Conservation (phyloP, 306 rosid genomes). For the Cyamopsis tetragonoloba region DNA sequence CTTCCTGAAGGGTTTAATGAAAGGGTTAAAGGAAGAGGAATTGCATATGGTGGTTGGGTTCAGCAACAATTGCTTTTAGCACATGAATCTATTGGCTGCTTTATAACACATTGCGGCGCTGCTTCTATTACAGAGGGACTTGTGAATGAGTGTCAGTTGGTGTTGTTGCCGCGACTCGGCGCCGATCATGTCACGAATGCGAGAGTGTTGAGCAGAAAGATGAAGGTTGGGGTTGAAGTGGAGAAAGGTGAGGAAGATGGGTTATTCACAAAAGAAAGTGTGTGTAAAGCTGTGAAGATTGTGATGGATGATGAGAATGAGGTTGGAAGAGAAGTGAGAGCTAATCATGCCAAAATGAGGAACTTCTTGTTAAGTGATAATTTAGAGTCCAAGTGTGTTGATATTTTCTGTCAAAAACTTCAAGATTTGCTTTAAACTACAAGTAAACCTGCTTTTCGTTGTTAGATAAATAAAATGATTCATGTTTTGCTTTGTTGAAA, state of each 20-base stretch:
- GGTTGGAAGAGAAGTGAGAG: slow-evolving; percentile 32
- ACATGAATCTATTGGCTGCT: slow-evolving; percentile 61
- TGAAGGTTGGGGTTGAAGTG: slow-evolving; percentile 48
- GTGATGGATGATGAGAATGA: slow-evolving; percentile 49
- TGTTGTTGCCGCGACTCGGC: slow-evolving; percentile 33
- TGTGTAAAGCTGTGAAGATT: slow-evolving; percentile 32
- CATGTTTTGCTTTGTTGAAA: no score
- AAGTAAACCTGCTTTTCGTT: not conserved
- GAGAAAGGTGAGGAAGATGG: slow-evolving; percentile 61
- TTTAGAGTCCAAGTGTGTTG: slow-evolving; percentile 13
- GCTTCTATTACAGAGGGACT: slow-evolving; percentile 47
- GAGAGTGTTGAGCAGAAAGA: slow-evolving; percentile 16
- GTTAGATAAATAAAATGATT: no score
- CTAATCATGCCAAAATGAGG: slow-evolving; percentile 36
- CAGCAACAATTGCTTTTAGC: slow-evolving; percentile 45
- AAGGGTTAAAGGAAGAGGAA: slow-evolving; percentile 23
- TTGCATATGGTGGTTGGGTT: slow-evolving; percentile 47
- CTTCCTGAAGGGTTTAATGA: slow-evolving; percentile 18
- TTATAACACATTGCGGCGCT: slow-evolving; percentile 63
- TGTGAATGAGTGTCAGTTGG: slow-evolving; percentile 42
- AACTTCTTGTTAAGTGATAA: not conserved
- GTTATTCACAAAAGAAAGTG: slow-evolving; percentile 38
- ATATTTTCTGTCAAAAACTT: slow-evolving; percentile 16
- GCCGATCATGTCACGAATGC: slow-evolving; percentile 44
- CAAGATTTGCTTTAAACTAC: not conserved